phyloP scores from a whole-genome alignment of 75 land plant species.

The Cupressus sempervirens region DNA sequence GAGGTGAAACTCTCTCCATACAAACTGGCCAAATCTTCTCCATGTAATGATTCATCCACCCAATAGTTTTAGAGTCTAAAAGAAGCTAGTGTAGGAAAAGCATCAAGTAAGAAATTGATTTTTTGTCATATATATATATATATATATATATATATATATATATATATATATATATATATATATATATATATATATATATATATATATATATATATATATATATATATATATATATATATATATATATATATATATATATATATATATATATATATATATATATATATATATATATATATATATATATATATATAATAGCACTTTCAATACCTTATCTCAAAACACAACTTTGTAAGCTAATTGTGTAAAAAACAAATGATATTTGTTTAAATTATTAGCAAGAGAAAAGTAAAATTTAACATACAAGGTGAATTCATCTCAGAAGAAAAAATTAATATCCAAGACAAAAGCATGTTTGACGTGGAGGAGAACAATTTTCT shows the following conservation, averaged over 20 bases:
- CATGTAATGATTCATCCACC: slow-evolving; percentile 88
- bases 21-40: slow-evolving; percentile 89
- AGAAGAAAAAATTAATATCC: not conserved
- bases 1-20: slow-evolving; percentile 81
- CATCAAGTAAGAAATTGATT: not conserved
- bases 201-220: too few relatives aligned
- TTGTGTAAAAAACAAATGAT: not conserved
- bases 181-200: too few relatives aligned
- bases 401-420: not conserved
- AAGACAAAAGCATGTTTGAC: not conserved
- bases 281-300: too few relatives aligned
- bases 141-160: too few relatives aligned
- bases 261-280: too few relatives aligned
- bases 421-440: not conserved
- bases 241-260: too few relatives aligned
- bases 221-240: too few relatives aligned
- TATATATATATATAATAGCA: not conserved
- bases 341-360: slow-evolving; percentile 4
- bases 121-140: too few relatives aligned
- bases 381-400: too few relatives aligned
- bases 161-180: too few relatives aligned
- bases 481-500: not conserved
- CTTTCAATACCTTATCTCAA: not conserved
- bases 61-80: slow-evolving; percentile 81
- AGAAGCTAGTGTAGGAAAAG: slow-evolving; percentile 35